Evolutionary conservation across 495 filamentous ascomycete genomes (phyloP), one percentile per base, ranked within the genome.

Genomic region (Penicillium tannophilum): DNA sequence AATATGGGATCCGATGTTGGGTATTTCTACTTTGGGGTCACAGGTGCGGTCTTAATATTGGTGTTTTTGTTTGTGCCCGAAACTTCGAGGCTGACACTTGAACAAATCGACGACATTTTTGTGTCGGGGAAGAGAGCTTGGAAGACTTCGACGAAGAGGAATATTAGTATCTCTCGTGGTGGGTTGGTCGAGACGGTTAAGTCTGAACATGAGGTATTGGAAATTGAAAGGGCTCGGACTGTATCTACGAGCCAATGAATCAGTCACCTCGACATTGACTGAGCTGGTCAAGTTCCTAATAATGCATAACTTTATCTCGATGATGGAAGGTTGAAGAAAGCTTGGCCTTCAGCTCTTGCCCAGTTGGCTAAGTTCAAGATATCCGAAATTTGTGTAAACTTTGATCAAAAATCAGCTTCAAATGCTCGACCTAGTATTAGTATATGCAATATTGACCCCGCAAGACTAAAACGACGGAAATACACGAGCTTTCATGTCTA

Each of bases 1-100:
- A 57, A 68, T 16, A 72, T 72, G 69, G 69, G 69, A 1, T 33
- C 66, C 3, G 64, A 63, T 28, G 69, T 72, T 12, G 67, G 69
- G 0, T 72, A 72, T 24, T 72, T 70, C 17, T 72, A 72, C 50
- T 62, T 60, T 1, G 62, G 59, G 0, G 62, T 72, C 6, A 70
- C 69, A 0, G 44, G 62, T 1, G 45, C 58, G 5, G 56, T 72
- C 20, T 48, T 50, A 10, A 30, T 54, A 6, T 41, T 70, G 11
- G 59, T 57, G 0, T 72, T 62, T 33, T 46, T 68, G 28, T 53
- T 68, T 10, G 64, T 72, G 2, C 69, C 69, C 2, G 69, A 71
- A 39, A 72, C 67, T 43, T 64, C 69, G 8, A 41, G 51, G 17
- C 26, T 72, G 20, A 68, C 69, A 0, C 51, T 72, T 30, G 69